These are phyloP conservation scores for Puccinellia tenuiflora DNA, from an alignment of 176 grass and related monocot genomes.

Conservation along the genomic window DNA sequence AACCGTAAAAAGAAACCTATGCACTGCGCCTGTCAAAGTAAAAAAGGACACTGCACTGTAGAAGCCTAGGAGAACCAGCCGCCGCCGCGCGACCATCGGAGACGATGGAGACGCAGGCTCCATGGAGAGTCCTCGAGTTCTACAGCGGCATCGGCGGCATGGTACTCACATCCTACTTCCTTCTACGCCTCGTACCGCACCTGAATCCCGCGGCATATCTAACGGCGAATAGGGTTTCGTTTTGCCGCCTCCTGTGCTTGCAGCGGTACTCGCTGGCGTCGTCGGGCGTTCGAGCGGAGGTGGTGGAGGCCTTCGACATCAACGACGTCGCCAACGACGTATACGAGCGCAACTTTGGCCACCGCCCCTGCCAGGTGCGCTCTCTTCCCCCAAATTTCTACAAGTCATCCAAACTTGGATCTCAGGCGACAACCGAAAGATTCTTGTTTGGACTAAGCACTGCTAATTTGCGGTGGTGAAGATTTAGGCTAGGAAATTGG, in stretches of 20 bases:
- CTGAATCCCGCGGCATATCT: neutral
- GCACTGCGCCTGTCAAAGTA: too few species aligned
- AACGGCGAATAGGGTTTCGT: slow-evolving; percentile 38
- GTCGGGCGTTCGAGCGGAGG: slow-evolving; percentile 46
- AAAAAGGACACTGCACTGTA: too few species aligned
- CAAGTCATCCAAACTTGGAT: neutral
- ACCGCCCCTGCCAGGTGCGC: slow-evolving; percentile 78
- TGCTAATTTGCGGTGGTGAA: neutral
- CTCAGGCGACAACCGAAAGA: neutral
- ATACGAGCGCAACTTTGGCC: slow-evolving; percentile 84
- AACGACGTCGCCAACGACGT: slow-evolving; percentile 89
- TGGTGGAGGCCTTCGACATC: slow-evolving; percentile 94
- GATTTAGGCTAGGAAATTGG: neutral
- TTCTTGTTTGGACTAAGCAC: neutral
- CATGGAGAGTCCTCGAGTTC: slow-evolving; percentile 87
- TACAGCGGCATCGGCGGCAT: slow-evolving; percentile 96
- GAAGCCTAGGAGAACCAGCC: neutral
- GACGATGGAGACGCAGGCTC: slow-evolving; percentile 33
- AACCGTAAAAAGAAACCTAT: too few species aligned
- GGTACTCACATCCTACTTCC: slow-evolving; percentile 29
- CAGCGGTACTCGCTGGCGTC: slow-evolving; percentile 77
- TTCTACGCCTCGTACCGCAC: neutral
- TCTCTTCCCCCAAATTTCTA: neutral
- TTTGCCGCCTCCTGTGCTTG: neutral
- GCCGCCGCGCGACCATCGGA: slow-evolving; percentile 6